Percentiles rank a stretch among this genome's conserved stretches.
phyloP scores from a whole-genome alignment of 352 stramenopile genomes.

The Globisporangium mamillatum region DNA sequence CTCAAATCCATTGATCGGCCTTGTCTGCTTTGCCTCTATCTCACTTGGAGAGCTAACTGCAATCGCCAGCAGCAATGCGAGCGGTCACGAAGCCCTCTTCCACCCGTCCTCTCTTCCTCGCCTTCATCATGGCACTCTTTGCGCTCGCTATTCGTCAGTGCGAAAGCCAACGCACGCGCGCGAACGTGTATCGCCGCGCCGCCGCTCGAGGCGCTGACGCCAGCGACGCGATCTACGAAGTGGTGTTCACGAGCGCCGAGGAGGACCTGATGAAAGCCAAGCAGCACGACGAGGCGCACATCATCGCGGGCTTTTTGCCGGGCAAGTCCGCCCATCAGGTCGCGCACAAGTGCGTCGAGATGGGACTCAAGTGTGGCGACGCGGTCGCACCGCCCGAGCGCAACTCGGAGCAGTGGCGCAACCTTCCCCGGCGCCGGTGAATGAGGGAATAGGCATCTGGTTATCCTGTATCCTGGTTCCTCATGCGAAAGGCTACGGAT shows the following conservation, averaged over 20 bases:
- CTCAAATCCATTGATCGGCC: too few species aligned
- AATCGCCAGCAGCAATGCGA: too few species aligned
- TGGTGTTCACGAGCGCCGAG: constrained; percentile 45
- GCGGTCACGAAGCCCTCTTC: too few species aligned
- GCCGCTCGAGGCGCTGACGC: too few species aligned
- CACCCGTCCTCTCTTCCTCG: too few species aligned
- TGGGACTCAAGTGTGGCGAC: constrained; percentile 48
- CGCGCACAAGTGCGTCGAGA: constrained; percentile 47
- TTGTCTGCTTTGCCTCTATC: too few species aligned
- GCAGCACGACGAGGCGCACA: constrained; percentile 37
- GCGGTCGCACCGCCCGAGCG: constrained; percentile 25
- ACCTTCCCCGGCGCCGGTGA: background rate
- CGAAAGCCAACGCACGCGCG: too few species aligned
- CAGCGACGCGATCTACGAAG: constrained; percentile 21
- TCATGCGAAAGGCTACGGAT: background rate
- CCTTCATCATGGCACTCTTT: too few species aligned
- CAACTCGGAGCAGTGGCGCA: constrained; percentile 49
- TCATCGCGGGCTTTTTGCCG: constrained; percentile 30
- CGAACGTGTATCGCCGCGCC: too few species aligned
- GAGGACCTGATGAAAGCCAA: constrained; percentile 45
- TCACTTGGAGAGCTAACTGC: too few species aligned
- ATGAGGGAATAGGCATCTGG: background rate
- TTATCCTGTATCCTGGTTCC: background rate
- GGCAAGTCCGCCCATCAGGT: constrained; percentile 40
- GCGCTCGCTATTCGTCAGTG: too few species aligned